A percentile compares a stretch with the other conserved stretches of the same genome.
Evolutionary conservation across 805 yeast genomes (phyloP).

Genomic region (Hanseniaspora valbyensis): DNA sequence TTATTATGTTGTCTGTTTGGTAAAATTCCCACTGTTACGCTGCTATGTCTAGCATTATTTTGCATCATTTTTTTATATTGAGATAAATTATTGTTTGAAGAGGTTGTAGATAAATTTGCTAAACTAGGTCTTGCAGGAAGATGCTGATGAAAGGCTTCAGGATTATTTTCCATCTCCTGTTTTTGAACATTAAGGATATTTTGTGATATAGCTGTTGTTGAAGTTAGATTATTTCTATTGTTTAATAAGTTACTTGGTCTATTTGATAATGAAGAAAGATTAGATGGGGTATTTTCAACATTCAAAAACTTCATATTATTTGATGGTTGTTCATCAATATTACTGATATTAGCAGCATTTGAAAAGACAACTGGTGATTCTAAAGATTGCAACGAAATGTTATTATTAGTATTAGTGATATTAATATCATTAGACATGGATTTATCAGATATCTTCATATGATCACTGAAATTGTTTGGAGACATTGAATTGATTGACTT

Average conservation of each 20-base stretch:
- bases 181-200: not conserved
- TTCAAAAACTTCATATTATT: not conserved
- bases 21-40: slow-evolving; percentile 12
- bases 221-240: slow-evolving; percentile 5
- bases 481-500: not conserved
- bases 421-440: not conserved
- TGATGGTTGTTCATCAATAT: not conserved
- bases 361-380: not conserved
- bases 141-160: not conserved
- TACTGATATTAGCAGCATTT: not conserved
- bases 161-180: not conserved
- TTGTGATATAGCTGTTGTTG: not conserved
- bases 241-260: slow-evolving; percentile 13
- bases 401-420: not conserved
- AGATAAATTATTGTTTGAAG: slow-evolving; percentile 14
- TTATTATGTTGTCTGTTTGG: slow-evolving; percentile 7
- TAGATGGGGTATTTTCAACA: not conserved
- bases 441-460: not conserved
- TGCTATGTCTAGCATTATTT: slow-evolving; percentile 14
- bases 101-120: slow-evolving; percentile 7
- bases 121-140: slow-evolving; percentile 7
- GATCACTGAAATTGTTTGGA: not conserved
- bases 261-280: slow-evolving; percentile 10
- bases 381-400: not conserved
- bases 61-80: slow-evolving; percentile 16